Conservation (phyloP, 164 flowering plant genomes). For the Tetrastigma voinierianum region DNA sequence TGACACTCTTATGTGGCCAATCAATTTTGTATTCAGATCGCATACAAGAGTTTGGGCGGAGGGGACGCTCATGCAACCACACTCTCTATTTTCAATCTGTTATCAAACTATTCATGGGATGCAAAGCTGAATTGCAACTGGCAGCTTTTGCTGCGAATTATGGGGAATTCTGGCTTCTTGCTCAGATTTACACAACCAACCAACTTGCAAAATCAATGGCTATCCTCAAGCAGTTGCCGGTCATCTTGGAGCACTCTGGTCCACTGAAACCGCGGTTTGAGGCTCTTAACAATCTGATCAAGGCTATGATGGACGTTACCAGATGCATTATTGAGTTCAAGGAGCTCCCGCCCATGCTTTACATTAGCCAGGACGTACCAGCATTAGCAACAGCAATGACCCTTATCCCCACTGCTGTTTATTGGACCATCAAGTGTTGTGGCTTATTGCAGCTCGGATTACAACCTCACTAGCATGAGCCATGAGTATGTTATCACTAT, state of each 20-base stretch:
- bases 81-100: conserved; percentile 11
- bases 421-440: too few species aligned
- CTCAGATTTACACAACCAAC: conserved; percentile 34
- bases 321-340: too few species aligned
- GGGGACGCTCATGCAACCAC: conserved; percentile 17
- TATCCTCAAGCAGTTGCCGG: conserved; percentile 32
- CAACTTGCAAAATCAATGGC: conserved; percentile 47
- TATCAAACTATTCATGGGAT: conserved; percentile 33
- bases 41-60: conserved; percentile 17
- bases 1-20: background rate
- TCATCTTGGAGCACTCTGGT: conserved; percentile 8
- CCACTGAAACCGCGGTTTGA: conserved; percentile 27
- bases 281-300: conserved; percentile 24
- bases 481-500: too few species aligned
- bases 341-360: too few species aligned
- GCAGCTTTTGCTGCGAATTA: conserved; percentile 44
- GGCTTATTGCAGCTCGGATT: too few species aligned
- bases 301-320: conserved; percentile 33
- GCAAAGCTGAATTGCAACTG: conserved; percentile 46
- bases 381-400: too few species aligned
- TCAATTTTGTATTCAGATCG: conserved; percentile 5
- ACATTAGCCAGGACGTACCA: too few species aligned
- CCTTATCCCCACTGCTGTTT: too few species aligned
- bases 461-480: too few species aligned
- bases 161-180: conserved; percentile 62